A percentile compares a stretch with the other conserved stretches of the same genome.
These are phyloP conservation scores for Trifolium subterraneum DNA, from an alignment of 306 rosid genomes.

Conservation along the genomic window DNA sequence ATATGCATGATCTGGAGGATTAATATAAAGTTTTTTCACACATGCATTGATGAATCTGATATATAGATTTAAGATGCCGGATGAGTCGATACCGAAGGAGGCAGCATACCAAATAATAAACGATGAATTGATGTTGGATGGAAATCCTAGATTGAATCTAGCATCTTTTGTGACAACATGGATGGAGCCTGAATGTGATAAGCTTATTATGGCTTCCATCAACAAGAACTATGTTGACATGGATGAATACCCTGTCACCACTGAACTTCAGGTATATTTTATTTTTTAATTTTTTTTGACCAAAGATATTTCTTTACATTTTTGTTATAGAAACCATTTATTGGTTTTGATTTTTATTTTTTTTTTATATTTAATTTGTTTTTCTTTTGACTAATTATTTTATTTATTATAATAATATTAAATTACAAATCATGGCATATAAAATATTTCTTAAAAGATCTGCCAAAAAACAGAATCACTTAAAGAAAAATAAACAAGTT, in stretches of 20 bases:
- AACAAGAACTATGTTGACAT: constrained; percentile 96
- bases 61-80: constrained; percentile 52
- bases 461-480: too few relatives aligned
- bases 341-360: too few relatives aligned
- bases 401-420: neutral
- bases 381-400: too few relatives aligned
- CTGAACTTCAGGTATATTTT: constrained; percentile 73
- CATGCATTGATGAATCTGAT: neutral
- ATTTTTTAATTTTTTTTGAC: neutral
- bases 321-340: too few relatives aligned
- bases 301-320: neutral
- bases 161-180: constrained; percentile 59
- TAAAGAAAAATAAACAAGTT: neutral
- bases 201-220: constrained; percentile 75
- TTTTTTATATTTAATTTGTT: too few relatives aligned
- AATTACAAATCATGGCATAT: neutral
- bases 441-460: neutral
- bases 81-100: constrained; percentile 56
- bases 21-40: too few relatives aligned
- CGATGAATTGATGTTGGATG: constrained; percentile 58
- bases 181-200: constrained; percentile 83
- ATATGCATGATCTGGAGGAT: too few relatives aligned
- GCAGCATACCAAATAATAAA: constrained; percentile 61
- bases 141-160: constrained; percentile 53
- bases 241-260: constrained; percentile 97